These are phyloP conservation scores for Clonostachys chloroleuca DNA, from an alignment of 2,329 filamentous ascomycete species.

Conservation along the genomic window DNA sequence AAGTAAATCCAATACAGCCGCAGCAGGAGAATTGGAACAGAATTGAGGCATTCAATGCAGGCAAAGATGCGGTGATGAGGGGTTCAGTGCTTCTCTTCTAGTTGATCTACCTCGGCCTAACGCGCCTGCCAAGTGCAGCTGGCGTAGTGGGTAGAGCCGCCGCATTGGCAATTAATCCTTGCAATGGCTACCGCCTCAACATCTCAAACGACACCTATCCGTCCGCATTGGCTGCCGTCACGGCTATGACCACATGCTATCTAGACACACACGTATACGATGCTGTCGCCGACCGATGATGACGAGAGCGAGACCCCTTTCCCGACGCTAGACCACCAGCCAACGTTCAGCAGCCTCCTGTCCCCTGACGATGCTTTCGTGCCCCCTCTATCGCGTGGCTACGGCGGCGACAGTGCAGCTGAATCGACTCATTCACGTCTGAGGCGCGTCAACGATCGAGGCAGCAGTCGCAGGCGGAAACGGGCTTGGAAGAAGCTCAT, in stretches of 20 bases:
- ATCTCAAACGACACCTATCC: neutral
- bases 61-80: no score
- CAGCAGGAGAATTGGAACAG: no score
- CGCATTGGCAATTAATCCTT: neutral
- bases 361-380: conserved; percentile 83
- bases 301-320: conserved; percentile 22
- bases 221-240: neutral
- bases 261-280: conserved; percentile 4
- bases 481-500: conserved; percentile 90
- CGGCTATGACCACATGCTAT: no score
- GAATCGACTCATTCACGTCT: conserved; percentile 21
- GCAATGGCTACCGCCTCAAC: neutral
- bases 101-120: neutral
- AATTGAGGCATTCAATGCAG: no score
- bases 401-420: conserved; percentile 29
- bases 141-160: neutral
- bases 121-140: neutral
- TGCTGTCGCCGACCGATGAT: conserved; percentile 31
- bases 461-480: conserved; percentile 63
- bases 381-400: conserved; percentile 54
- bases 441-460: conserved; percentile 49
- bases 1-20: no score
- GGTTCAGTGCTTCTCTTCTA: neutral
- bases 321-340: conserved; percentile 20
- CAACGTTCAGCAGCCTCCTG: conserved; percentile 50